A percentile compares a stretch with the other conserved stretches of the same genome.
These are phyloP conservation scores for Tulasnella sp. DNA, from an alignment of 768 basidiomycete species.

Conservation along the genomic window DNA sequence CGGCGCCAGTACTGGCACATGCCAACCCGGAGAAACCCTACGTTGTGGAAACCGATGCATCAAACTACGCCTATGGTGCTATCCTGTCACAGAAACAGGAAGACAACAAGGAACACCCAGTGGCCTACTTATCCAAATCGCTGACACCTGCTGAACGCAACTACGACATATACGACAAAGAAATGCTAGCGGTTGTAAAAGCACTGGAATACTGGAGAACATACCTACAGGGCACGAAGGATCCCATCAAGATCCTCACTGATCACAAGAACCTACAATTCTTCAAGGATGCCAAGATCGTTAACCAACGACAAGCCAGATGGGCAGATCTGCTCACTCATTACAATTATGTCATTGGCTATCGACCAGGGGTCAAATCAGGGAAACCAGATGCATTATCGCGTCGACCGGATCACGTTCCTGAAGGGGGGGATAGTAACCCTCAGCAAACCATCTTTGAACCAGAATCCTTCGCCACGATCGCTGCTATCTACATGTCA, in stretches of 20 bases:
- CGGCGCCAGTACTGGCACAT: neutral
- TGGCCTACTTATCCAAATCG: slow-evolving; percentile 30
- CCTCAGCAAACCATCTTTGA: too few relatives aligned
- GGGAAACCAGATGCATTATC: slow-evolving; percentile 1
- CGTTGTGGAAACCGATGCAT: neutral
- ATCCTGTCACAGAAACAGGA: slow-evolving; percentile 2
- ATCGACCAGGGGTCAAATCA: slow-evolving; percentile 39
- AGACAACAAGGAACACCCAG: slow-evolving; percentile 22
- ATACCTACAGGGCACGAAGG: slow-evolving; percentile 38
- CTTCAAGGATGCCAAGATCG: slow-evolving; percentile 33
- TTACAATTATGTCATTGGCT: slow-evolving; percentile 45
- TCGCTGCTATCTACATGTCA: too few relatives aligned
- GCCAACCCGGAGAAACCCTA: neutral
- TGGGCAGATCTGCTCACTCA: slow-evolving; percentile 49
- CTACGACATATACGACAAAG: slow-evolving; percentile 43
- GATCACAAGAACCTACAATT: slow-evolving; percentile 36
- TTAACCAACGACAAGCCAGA: slow-evolving; percentile 50
- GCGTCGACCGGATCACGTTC: neutral
- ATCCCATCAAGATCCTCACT: slow-evolving; percentile 38
- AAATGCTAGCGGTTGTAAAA: slow-evolving; percentile 44
- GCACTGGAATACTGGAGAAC: slow-evolving; percentile 41
- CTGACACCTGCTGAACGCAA: slow-evolving; percentile 29
- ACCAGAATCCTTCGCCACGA: too few relatives aligned
- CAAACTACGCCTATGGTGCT: slow-evolving; percentile 25
- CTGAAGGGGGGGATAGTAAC: neutral